Percentiles rank a stretch among this genome's conserved stretches.
phyloP scores from a whole-genome alignment of 2,329 filamentous ascomycete species.

The Diaporthe amygdali region DNA sequence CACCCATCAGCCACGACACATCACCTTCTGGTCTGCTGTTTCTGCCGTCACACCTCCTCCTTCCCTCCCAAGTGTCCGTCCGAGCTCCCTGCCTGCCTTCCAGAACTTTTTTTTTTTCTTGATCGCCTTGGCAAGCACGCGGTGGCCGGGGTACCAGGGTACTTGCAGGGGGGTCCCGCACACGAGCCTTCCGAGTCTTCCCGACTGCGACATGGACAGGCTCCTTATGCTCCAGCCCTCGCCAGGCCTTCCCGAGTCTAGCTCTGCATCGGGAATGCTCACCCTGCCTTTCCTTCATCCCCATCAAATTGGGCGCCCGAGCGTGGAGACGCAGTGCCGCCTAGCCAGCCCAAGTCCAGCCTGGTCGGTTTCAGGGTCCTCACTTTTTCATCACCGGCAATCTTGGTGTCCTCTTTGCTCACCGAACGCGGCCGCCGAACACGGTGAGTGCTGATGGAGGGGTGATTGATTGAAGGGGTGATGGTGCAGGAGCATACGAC shows the following conservation, averaged over 20 bases:
- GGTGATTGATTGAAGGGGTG: not conserved
- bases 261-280: slow-evolving; percentile 7
- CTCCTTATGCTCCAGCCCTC: not conserved
- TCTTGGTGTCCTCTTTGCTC: not conserved
- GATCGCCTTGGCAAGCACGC: slow-evolving; percentile 14
- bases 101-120: slow-evolving; percentile 14
- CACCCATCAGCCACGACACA: not conserved
- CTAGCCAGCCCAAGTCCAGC: slow-evolving; percentile 3
- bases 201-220: slow-evolving; percentile 1
- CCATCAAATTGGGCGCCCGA: slow-evolving; percentile 5
- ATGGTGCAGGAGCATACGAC: not conserved
- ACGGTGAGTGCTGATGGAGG: not conserved
- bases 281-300: not conserved
- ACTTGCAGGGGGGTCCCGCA: not conserved
- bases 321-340: not conserved
- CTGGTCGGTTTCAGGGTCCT: slow-evolving; percentile 8
- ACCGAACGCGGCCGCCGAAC: not conserved
- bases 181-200: slow-evolving; percentile 10
- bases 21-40: slow-evolving; percentile 13
- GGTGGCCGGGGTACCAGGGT: not conserved
- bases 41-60: slow-evolving; percentile 5
- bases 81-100: not conserved
- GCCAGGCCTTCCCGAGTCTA: slow-evolving; percentile 14
- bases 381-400: slow-evolving; percentile 1
- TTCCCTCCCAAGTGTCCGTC: not conserved